Conservation (phyloP, 768 basidiomycete species). For the Clitopilus hobsonii region DNA sequence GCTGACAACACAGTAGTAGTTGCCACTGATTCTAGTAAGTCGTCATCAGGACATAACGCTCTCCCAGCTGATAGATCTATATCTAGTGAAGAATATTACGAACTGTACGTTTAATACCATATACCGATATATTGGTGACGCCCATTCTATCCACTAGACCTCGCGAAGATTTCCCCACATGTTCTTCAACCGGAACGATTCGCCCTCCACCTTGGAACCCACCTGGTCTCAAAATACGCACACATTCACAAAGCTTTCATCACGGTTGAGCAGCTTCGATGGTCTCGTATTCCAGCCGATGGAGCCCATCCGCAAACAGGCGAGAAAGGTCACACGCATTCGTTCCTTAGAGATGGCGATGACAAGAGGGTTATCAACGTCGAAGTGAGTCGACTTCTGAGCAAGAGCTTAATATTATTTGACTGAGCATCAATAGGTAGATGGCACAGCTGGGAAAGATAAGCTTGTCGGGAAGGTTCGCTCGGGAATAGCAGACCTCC, state of each 20-base stretch:
- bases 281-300: slow-evolving; percentile 68
- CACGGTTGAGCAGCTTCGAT: slow-evolving; percentile 75
- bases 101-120: slow-evolving; percentile 45
- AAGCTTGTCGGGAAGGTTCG: slow-evolving; percentile 57
- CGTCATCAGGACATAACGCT: slow-evolving; percentile 5
- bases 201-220: slow-evolving; percentile 80
- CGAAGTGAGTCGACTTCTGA: slow-evolving; percentile 32
- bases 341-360: slow-evolving; percentile 86
- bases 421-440: slow-evolving; percentile 38
- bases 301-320: slow-evolving; percentile 32
- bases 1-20: slow-evolving; percentile 88
- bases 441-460: slow-evolving; percentile 59
- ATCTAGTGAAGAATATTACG: slow-evolving; percentile 62
- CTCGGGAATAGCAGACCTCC: slow-evolving; percentile 72
- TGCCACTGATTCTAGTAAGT: slow-evolving; percentile 88
- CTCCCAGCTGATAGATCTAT: slow-evolving; percentile 2
- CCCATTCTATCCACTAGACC: slow-evolving; percentile 40
- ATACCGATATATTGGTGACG: no score
- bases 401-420: neutral
- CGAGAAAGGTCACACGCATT: slow-evolving; percentile 57
- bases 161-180: slow-evolving; percentile 88
- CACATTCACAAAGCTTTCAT: slow-evolving; percentile 71
- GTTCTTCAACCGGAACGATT: slow-evolving; percentile 82
- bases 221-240: slow-evolving; percentile 75
- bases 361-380: slow-evolving; percentile 73